A percentile compares a stretch with the other conserved stretches of the same genome.
Evolutionary conservation across 2,329 filamentous ascomycete species (phyloP).

Genomic region (Sporothrix mexicana): DNA sequence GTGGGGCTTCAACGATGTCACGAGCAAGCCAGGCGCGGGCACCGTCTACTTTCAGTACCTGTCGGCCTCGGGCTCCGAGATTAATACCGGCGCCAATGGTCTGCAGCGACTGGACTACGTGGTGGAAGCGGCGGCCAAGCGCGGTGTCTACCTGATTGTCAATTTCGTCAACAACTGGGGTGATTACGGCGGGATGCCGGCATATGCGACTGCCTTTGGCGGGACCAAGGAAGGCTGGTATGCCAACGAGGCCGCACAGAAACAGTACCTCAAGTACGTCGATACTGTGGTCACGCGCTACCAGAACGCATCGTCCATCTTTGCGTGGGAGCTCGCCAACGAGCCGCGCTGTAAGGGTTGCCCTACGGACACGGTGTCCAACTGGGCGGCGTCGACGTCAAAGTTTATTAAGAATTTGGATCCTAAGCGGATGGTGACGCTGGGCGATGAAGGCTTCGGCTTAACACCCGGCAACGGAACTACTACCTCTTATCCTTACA

Average conservation of each 20-base stretch:
- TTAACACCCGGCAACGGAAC: constrained; percentile 37
- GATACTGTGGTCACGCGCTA: constrained; percentile 54
- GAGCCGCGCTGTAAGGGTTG: constrained; percentile 68
- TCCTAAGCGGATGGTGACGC: constrained; percentile 63
- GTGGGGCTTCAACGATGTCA: constrained; percentile 62
- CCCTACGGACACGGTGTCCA: constrained; percentile 59
- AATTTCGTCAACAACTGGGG: constrained; percentile 73
- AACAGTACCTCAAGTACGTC: constrained; percentile 58
- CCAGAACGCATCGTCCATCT: constrained; percentile 52
- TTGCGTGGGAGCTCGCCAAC: constrained; percentile 60
- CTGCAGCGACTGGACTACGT: constrained; percentile 59
- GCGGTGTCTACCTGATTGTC: constrained; percentile 67
- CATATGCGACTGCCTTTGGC: constrained; percentile 62
- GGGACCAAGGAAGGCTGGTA: constrained; percentile 61
- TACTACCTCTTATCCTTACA: constrained; percentile 43
- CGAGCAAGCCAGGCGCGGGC: constrained; percentile 45
- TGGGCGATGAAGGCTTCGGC: constrained; percentile 60
- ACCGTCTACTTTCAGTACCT: constrained; percentile 61
- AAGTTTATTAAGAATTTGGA: constrained; percentile 68
- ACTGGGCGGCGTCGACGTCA: constrained; percentile 64
- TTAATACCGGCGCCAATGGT: constrained; percentile 68
- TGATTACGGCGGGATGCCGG: constrained; percentile 68
- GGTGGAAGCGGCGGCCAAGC: constrained; percentile 62
- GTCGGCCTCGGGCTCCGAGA: constrained; percentile 56
- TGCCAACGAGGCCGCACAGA: constrained; percentile 54